These are phyloP conservation scores for Diaporthe sp. DNA, from an alignment of 2,329 filamentous ascomycete genomes.

Conservation along the genomic window DNA sequence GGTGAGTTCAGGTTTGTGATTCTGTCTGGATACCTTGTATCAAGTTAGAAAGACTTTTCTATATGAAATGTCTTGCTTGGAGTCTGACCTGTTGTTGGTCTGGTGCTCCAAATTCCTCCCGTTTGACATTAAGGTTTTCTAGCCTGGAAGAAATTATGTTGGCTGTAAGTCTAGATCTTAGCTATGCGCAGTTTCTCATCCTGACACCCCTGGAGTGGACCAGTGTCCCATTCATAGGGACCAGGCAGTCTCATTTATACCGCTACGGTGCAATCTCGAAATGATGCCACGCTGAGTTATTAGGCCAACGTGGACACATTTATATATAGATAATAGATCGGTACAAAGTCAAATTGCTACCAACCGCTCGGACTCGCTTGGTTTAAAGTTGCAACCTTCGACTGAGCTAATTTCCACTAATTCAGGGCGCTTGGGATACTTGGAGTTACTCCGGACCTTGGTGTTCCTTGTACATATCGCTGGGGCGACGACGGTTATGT, in stretches of 20 bases:
- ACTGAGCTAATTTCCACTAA: background rate
- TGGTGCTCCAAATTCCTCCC: background rate
- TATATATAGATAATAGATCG: background rate
- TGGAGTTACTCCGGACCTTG: background rate
- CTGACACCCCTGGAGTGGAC: background rate
- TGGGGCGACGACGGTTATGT: background rate
- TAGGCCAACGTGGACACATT: background rate
- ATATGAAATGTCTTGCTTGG: background rate
- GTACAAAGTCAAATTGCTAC: background rate
- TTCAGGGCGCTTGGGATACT: background rate
- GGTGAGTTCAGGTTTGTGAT: background rate
- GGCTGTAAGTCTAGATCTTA: background rate
- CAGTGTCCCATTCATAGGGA: background rate
- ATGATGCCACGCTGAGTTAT: background rate
- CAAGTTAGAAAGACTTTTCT: background rate
- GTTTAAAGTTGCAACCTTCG: background rate
- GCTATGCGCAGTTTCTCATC: background rate
- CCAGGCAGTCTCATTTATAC: background rate
- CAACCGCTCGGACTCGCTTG: slow-evolving; percentile 8
- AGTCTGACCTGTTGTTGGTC: background rate
- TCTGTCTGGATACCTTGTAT: background rate
- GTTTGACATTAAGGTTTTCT: background rate
- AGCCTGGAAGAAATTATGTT: background rate
- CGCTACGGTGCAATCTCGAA: background rate
- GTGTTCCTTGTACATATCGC: background rate